Evolutionary conservation across 257 asterid species (phyloP).

Genomic region (Misopates orontium): DNA sequence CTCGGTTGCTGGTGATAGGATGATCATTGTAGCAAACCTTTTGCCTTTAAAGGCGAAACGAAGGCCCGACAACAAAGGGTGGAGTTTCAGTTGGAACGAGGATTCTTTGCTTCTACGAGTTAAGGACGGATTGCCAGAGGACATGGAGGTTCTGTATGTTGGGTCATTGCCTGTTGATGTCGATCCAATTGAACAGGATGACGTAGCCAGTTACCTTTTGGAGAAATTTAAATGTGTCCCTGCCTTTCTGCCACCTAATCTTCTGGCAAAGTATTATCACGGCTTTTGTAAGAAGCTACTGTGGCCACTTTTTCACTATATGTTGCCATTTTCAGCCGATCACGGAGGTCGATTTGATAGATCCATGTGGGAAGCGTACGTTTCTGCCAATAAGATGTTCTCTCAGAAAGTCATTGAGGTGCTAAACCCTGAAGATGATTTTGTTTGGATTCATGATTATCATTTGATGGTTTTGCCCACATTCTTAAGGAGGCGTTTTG

Average conservation of each 20-base stretch:
- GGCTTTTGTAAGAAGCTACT: constrained; percentile 82
- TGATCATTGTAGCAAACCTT: constrained; percentile 57
- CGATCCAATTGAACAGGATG: constrained; percentile 66
- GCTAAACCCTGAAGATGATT: constrained; percentile 86
- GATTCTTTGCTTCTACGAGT: constrained; percentile 46
- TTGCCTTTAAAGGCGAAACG: constrained; percentile 53
- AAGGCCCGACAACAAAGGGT: constrained; percentile 78
- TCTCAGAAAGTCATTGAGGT: constrained; percentile 85
- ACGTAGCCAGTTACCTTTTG: constrained; percentile 62
- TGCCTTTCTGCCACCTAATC: constrained; percentile 71
- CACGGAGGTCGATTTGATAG: constrained; percentile 82
- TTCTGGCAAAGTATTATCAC: constrained; percentile 65
- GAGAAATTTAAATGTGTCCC: constrained; percentile 78
- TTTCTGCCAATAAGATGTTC: constrained; percentile 72
- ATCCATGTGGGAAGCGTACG: constrained; percentile 86
- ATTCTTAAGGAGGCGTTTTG: constrained; percentile 77
- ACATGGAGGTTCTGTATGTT: constrained; percentile 52
- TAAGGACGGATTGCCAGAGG: constrained; percentile 55
- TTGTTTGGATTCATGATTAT: constrained; percentile 89
- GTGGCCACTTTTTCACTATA: constrained; percentile 87
- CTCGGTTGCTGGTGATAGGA: constrained; percentile 68
- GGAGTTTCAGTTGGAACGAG: constrained; percentile 62
- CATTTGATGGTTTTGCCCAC: constrained; percentile 92
- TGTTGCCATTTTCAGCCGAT: constrained; percentile 81
- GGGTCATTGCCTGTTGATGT: constrained; percentile 56